Base-by-base conservation (phyloP, 2,329 filamentous ascomycete species). In the Neophaeococcomyces aloes region DNA sequence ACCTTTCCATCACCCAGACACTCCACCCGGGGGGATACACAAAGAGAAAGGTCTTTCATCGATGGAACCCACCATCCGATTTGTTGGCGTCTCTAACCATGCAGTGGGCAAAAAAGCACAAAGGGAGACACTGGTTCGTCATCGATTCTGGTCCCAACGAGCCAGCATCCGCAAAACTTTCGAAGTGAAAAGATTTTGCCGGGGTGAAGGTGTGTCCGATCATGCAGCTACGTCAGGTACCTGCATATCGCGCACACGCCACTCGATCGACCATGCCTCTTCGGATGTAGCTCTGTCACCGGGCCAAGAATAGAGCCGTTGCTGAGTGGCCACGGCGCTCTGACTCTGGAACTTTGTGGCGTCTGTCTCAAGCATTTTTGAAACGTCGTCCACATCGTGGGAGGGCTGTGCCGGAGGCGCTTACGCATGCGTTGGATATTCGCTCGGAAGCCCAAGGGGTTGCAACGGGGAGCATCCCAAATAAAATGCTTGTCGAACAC, bases 141-240 rank as follows among this genome's bases (percentile, higher is more conserved):
- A 41, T 41, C 38, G 29, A 41, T 32, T 23, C 7, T 14, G 29
- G 13, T 23, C n/a, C 17, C 11, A n/a, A 18, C 38, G 18, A 38
- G 19, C 38, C 14, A 15, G 14, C 15, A 18, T 10, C 32, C 4
- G 11, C n/a, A 30, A 30, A 18, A 30, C 4, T 27, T n/a, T 23
- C 3, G 19, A 8, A 32, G 27, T 7, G 13, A 19, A 18, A 41
- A 41, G 32, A 32, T 19, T 41, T 32, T 31, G 29, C 38, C 35
- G 10, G 7, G 35, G 18, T 14, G 21, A 38, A 15, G 6, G 19
- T 6, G 33, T 21, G 6, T 21, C n/a, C 35, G 21, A 19, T 23
- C 17, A 6, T 36, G 33, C 33, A 36, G 33, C n/a, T 36, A 36
- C 35, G 35, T 38, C 35, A 27, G 18, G 35, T 38, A 38, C 35